These are phyloP conservation scores for Haberlea rhodopensis DNA, from an alignment of 257 asterid genomes.

Conservation along the genomic window DNA sequence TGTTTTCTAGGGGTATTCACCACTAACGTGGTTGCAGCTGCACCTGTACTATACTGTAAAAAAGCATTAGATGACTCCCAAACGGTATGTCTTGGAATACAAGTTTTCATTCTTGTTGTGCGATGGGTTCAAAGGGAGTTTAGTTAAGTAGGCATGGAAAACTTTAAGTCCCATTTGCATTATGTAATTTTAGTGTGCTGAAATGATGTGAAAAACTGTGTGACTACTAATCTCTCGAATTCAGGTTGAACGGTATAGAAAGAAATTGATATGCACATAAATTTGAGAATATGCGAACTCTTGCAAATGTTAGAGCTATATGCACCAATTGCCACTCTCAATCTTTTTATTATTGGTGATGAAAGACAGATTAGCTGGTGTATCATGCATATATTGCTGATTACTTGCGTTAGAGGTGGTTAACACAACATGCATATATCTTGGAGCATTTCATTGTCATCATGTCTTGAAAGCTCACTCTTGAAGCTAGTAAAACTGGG, in stretches of 20 bases:
- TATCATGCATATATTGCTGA: too few relatives aligned
- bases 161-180: not conserved
- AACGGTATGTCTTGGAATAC: slow-evolving; percentile 52
- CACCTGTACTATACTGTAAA: slow-evolving; percentile 90
- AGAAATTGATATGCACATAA: too few relatives aligned
- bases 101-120: slow-evolving; percentile 11
- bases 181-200: not conserved
- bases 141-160: slow-evolving; percentile 4
- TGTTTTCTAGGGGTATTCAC: slow-evolving; percentile 75
- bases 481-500: too few relatives aligned
- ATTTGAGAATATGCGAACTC: too few relatives aligned
- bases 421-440: too few relatives aligned
- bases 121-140: slow-evolving; percentile 3
- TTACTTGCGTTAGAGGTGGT: too few relatives aligned
- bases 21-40: slow-evolving; percentile 91
- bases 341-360: too few relatives aligned
- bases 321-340: not conserved
- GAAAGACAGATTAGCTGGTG: too few relatives aligned
- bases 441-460: too few relatives aligned
- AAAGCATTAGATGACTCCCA: slow-evolving; percentile 57
- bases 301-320: not conserved
- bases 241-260: not conserved
- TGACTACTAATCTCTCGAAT: not conserved
- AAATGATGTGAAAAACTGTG: not conserved
- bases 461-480: too few relatives aligned